These are phyloP conservation scores for Cladosporium colombiae DNA, from an alignment of 2,329 filamentous ascomycete species.

Conservation along the genomic window DNA sequence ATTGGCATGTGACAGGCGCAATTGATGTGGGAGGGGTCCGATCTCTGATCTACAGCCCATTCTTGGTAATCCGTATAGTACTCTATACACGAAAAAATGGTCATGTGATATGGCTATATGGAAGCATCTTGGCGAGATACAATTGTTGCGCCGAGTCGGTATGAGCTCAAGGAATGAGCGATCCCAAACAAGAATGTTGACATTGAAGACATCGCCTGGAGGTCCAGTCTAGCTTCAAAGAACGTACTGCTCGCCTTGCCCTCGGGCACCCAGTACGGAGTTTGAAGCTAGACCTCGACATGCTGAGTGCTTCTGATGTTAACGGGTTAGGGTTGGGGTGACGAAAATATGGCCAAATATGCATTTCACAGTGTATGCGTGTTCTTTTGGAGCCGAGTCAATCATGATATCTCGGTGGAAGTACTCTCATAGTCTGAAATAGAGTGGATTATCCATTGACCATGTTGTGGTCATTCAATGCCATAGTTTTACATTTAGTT, in stretches of 20 bases:
- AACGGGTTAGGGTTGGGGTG: background rate
- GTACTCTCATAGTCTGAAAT: background rate
- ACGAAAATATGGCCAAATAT: background rate
- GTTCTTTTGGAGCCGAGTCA: background rate
- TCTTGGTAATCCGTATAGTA: background rate
- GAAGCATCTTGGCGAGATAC: background rate
- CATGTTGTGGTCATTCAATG: background rate
- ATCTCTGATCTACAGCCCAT: background rate
- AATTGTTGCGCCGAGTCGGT: background rate
- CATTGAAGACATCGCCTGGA: background rate
- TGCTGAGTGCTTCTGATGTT: no score
- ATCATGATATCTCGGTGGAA: background rate
- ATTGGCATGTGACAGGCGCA: background rate
- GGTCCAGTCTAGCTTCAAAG: background rate
- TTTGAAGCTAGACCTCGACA: background rate
- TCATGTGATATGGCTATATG: background rate
- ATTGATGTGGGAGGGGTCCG: background rate
- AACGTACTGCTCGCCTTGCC: no score
- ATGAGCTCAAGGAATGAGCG: background rate
- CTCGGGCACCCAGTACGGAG: background rate
- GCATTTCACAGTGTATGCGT: background rate
- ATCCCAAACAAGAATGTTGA: background rate
- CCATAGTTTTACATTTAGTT: background rate
- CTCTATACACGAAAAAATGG: background rate
- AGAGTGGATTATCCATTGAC: background rate